Evolutionary conservation across 306 rosid species (phyloP).

Genomic region (Crataegus laevigata): DNA sequence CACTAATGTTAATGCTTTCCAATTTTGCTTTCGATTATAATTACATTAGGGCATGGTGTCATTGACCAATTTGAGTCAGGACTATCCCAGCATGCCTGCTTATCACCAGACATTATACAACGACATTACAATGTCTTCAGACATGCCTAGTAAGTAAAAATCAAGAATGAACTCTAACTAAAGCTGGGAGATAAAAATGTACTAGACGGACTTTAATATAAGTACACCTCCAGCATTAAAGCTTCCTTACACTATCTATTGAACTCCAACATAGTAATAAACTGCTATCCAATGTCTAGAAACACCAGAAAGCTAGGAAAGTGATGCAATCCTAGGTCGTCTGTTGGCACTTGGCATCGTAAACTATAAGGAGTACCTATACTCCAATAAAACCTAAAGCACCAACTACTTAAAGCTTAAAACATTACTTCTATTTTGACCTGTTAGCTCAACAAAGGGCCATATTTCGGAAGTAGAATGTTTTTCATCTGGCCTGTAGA

Average conservation of each 20-base stretch:
- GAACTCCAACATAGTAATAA: not conserved
- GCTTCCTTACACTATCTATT: not conserved
- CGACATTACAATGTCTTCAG: not conserved
- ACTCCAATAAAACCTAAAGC: not conserved
- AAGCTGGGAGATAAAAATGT: not conserved
- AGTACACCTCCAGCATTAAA: not conserved
- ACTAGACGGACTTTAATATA: not conserved
- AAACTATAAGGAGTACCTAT: not conserved
- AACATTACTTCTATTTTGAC: not conserved
- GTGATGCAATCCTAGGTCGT: not conserved
- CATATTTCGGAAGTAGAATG: not conserved
- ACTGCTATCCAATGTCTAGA: not conserved
- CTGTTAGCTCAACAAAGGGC: not conserved
- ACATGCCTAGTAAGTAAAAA: not conserved
- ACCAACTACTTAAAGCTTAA: not conserved
- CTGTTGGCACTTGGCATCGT: not conserved
- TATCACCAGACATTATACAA: not conserved
- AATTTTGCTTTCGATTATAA: not conserved
- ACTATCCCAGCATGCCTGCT: not conserved
- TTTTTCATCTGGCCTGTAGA: not conserved
- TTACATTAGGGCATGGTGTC: too few species aligned
- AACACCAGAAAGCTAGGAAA: not conserved
- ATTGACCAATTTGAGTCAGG: not conserved
- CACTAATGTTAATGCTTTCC: not conserved
- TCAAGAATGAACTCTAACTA: not conserved